Conservation (phyloP, 2,329 filamentous ascomycete species). For the Didymella lethalis region DNA sequence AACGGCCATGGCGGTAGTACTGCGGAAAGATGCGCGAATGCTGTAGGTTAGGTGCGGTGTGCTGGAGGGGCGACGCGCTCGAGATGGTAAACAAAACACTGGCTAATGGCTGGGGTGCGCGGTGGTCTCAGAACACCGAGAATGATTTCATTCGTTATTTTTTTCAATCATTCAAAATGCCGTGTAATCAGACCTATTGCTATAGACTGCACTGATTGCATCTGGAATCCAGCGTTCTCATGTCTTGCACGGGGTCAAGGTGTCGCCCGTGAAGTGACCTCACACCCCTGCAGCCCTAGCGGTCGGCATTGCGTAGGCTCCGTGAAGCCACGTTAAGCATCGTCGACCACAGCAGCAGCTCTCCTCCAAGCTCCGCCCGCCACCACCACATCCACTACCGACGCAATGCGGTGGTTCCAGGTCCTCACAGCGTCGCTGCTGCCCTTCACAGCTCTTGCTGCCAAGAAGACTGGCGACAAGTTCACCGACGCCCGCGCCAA, state of each 20-base stretch:
- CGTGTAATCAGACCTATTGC: too few relatives aligned
- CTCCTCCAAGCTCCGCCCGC: slow-evolving; percentile 23
- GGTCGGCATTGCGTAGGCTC: slow-evolving; percentile 39
- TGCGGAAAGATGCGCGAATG: slow-evolving; percentile 30
- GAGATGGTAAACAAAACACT: slow-evolving; percentile 45
- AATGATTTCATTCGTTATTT: not conserved
- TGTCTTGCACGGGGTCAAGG: not conserved
- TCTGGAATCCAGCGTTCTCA: not conserved
- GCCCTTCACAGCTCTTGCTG: slow-evolving; percentile 66
- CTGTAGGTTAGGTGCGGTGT: slow-evolving; percentile 22
- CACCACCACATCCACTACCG: slow-evolving; percentile 26
- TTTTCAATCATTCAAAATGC: not conserved
- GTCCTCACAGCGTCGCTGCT: slow-evolving; percentile 70
- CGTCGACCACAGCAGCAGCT: slow-evolving; percentile 21
- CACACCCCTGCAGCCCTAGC: slow-evolving; percentile 32
- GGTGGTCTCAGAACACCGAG: slow-evolving; percentile 9
- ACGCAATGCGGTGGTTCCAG: slow-evolving; percentile 71
- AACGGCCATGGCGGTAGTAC: slow-evolving; percentile 36
- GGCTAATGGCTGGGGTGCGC: not conserved
- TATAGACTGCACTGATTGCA: too few relatives aligned
- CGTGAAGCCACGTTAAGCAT: slow-evolving; percentile 47
- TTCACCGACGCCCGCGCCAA: slow-evolving; percentile 77
- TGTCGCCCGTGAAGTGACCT: not conserved
- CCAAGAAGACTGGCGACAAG: slow-evolving; percentile 70
- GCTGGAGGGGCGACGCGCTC: slow-evolving; percentile 42